Base-by-base conservation (phyloP, 179 eudicot species). In the Carnegiea gigantea region DNA sequence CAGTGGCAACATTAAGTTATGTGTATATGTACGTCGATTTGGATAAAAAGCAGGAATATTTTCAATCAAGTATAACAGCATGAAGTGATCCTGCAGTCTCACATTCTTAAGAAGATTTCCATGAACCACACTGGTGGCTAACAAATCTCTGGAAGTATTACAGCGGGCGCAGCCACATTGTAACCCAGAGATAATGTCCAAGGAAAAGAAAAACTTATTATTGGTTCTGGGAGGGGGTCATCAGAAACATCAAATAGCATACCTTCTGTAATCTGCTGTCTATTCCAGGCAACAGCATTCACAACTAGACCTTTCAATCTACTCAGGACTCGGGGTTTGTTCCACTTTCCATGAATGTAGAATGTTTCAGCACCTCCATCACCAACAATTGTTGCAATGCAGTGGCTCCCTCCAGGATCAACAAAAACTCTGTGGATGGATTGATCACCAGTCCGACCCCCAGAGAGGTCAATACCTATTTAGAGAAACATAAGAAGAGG, bases 361-460 rank as follows among this genome's bases (percentile, higher is more conserved):
- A 85, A 96, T 62, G 99, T 96, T 78, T 96, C 99, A 60, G 98
- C 90, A 44, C 92, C 94, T 73, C 98, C 97, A 87, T 83, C 89
- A 60, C 99, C 99, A 83, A 92, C 86, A 70, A 96, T 92, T 46
- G 97, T 91, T 49, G 96, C 95, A 83, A 96, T 96, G 84, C 98
- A 96, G 76, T 96, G 99, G 84, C 98, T 90, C 70, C 99, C 99
- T 24, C 99, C 99, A 79, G 99, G 93, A 73, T 96, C 99, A 77
- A 96, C 93, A 84, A 94, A 94, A 80, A 96, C 98, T 78, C 90
- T 90, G 74, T 96, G 97, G 67, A 96, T 91, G 30, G 97, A 92
- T 85, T 92, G 97, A 74, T 96, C 99, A 65, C 99, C 99, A 65
- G 88, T 85, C 74, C 97, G 91, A 75, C 97, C 99, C 48, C 81